phyloP scores from a whole-genome alignment of 257 asterid species.

The Nicotiana obtusifolia region DNA sequence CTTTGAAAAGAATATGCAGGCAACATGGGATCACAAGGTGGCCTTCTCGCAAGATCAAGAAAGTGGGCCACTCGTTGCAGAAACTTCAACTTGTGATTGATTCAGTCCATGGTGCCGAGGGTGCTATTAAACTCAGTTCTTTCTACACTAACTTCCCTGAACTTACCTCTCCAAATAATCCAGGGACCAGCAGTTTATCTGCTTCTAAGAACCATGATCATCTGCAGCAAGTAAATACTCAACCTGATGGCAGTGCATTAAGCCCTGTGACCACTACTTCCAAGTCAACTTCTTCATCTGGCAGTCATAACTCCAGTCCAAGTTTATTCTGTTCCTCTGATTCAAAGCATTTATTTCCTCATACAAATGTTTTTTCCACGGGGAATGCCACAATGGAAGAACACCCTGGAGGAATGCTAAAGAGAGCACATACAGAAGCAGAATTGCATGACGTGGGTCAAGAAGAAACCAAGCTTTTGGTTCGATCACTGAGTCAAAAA shows the following conservation, averaged over 20 bases:
- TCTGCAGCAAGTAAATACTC: conserved; percentile 20
- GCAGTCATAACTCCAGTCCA: conserved; percentile 66
- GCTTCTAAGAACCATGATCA: conserved; percentile 14
- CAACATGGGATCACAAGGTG: conserved; percentile 76
- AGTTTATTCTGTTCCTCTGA: conserved; percentile 52
- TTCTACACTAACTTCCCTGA: conserved; percentile 77
- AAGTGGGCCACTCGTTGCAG: conserved; percentile 73
- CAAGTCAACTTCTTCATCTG: conserved; percentile 53
- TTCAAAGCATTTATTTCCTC: conserved; percentile 35
- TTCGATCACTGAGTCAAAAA: conserved; percentile 58
- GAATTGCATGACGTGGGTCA: conserved; percentile 41
- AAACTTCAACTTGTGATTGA: conserved; percentile 86
- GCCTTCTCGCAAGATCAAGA: conserved; percentile 89
- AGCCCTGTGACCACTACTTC: conserved; percentile 37
- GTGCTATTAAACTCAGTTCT: conserved; percentile 62
- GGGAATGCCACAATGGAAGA: conserved; percentile 38
- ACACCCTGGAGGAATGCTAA: conserved; percentile 28
- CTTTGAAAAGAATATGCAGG: conserved; percentile 86
- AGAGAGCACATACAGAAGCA: conserved; percentile 44
- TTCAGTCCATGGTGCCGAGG: conserved; percentile 76
- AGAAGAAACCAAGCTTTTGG: conserved; percentile 44
- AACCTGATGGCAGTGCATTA: conserved; percentile 30
- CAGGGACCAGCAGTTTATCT: conserved; percentile 27
- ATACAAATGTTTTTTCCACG: conserved; percentile 19
- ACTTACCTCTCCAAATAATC: conserved; percentile 44